phyloP scores from a whole-genome alignment of 805 yeast genomes.

The Sugiyamaella valdiviana region DNA sequence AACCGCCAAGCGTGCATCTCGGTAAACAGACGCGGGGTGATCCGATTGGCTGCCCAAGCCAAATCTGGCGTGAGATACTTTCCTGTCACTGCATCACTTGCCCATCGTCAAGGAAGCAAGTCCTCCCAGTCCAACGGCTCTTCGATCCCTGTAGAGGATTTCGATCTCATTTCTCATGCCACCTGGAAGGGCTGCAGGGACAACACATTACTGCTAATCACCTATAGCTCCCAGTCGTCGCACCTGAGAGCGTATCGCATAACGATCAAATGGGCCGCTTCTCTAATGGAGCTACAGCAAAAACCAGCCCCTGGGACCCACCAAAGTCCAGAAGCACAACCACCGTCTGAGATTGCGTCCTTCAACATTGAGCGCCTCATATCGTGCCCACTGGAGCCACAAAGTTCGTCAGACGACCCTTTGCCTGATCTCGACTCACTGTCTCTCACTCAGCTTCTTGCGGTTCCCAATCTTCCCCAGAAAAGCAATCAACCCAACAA shows the following conservation, averaged over 20 bases:
- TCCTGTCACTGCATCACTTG: slow-evolving; percentile 25
- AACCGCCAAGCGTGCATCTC: slow-evolving; percentile 67
- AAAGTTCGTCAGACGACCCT: slow-evolving; percentile 8
- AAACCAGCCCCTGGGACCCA: slow-evolving; percentile 1
- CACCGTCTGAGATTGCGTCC: slow-evolving; percentile 11
- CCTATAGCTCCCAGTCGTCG: slow-evolving; percentile 20
- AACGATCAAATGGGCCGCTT: slow-evolving; percentile 25
- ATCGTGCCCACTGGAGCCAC: slow-evolving; percentile 8
- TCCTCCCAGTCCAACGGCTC: slow-evolving; percentile 30
- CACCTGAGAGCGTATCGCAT: slow-evolving; percentile 26
- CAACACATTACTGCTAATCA: slow-evolving; percentile 25
- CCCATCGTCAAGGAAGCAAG: slow-evolving; percentile 15
- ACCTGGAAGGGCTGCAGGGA: slow-evolving; percentile 24
- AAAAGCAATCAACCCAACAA: not conserved
- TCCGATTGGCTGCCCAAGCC: slow-evolving; percentile 19
- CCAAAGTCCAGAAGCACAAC: not conserved
- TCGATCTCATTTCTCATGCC: slow-evolving; percentile 25
- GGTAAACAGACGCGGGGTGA: slow-evolving; percentile 54
- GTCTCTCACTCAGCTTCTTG: slow-evolving; percentile 13
- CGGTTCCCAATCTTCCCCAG: slow-evolving; percentile 13
- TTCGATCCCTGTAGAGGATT: slow-evolving; percentile 47
- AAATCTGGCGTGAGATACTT: slow-evolving; percentile 17
- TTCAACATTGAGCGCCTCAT: slow-evolving; percentile 9
- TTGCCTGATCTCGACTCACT: not conserved
- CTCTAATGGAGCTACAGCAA: slow-evolving; percentile 12